Evolutionary conservation across 768 basidiomycete species (phyloP), one percentile per base, ranked within the genome.

Genomic region (Tricholoma flavovirens): DNA sequence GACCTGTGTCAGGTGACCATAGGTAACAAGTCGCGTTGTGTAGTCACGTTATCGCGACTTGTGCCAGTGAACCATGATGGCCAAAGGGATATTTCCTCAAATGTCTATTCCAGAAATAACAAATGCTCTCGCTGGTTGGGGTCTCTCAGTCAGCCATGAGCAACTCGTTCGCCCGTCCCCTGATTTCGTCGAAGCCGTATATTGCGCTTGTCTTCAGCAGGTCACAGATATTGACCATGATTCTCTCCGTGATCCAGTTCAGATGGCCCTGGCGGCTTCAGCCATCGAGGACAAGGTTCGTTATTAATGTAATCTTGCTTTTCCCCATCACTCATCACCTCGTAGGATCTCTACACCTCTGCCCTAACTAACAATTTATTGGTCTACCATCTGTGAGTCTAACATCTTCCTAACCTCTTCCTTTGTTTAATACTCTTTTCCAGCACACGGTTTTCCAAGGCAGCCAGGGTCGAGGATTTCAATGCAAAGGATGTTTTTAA

Each of bases 391-490:
- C 71, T 91, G 87, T 88, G 66, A 58, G 79, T 61, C 11, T 29
- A 36, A 21, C 30, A n/a, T 4, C 14, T 24, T 24, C 43, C 22
- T 24, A 3, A 29, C 26, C 3, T 10, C 4, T 17, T 49, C 15
- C 9, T n/a, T 49, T 49, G 26, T 49, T 49, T 7, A 30, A 15
- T 49, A 30, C 29, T 29, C 22, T 29, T 30, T 36, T 45, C 22
- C 22, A 90, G 87, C 17, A 75, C 80, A 22, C 84, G 89, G 43
- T 82, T 93, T 30, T 88, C 89, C 2, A 76, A 71, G 50, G 85
- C 89, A 0, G 87, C 91, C 5, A 77, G 84, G 62, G 82, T 90
- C 36, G 81, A 86, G 54, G 84, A 88, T 67, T 94, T 96, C 68
- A 84, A 78, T 59, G 74, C 88, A 53, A 82, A 77, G 60, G 94